Evolutionary conservation across 352 stramenopile species (phyloP), one percentile per base, ranked within the genome.

Genomic region (Thalassiosira hispida): DNA sequence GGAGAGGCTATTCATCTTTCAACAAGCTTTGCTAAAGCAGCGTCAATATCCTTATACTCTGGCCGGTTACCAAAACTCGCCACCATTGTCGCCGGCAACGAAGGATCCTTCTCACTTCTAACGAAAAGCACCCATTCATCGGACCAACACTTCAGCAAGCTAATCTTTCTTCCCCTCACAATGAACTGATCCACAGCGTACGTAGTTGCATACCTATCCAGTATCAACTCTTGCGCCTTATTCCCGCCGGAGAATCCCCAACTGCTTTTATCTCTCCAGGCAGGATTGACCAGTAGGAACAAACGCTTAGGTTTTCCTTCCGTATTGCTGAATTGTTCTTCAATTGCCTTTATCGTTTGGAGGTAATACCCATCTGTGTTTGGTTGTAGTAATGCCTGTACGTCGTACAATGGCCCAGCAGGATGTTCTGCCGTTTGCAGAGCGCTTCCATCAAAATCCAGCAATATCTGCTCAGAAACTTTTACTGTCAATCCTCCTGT

Each of bases 151-250:
- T 80, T 80, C 5, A 80, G 44, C 55, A 80, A 46, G 35, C 62
- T 52, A 5, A 74, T 33, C 56, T 70, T 73, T 27, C 57, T 61
- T 18, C 72, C 72, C n/a, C 44, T 33, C 25, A 80, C 53, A 23
- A 80, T 49, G 27, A 80, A 80, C 38, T 80, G 62, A 64, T 80
- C 72, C 27, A 80, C 4, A 8, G 72, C 72, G 59, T 73, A 80
- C 0, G 62, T 75, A 23, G 62, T 75, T 33, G 62, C 62, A 51
- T 80, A 80, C 53, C 62, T 18, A 57, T 80, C 72, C 42, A 80
- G 22, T 52, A 80, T 68, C 31, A 74, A 22, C 14, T 75, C 53
- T 47, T 80, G 33, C 16, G 63, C 72, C 31, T 62, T 64, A 16
- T 80, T 74, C 7, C 18, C 27, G 35, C 53, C 53, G 22, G 75